Conservation (phyloP, 2,329 filamentous ascomycete species). For the Pyricularia sp. region DNA sequence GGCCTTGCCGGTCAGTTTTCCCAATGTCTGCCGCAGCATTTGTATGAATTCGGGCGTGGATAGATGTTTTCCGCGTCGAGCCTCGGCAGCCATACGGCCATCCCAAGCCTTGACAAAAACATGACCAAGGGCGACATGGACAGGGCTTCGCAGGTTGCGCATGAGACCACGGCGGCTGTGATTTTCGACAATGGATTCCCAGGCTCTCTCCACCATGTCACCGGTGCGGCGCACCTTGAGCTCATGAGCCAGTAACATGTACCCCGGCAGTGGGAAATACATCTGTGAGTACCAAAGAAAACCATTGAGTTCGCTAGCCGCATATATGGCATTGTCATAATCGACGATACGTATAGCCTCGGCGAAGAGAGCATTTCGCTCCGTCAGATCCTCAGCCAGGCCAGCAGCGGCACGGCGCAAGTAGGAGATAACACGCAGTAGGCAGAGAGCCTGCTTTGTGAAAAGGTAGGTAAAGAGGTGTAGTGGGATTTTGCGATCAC, state of each 20-base stretch:
- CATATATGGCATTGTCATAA: conserved; percentile 47
- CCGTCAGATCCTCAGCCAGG: conserved; percentile 23
- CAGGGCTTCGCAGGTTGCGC: conserved; percentile 40
- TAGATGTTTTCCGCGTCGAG: conserved; percentile 31
- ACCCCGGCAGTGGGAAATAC: conserved; percentile 51
- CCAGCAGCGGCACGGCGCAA: conserved; percentile 29
- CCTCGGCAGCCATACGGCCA: conserved; percentile 39
- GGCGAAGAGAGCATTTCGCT: conserved; percentile 43
- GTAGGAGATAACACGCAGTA: conserved; percentile 45
- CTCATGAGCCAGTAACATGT: conserved; percentile 50
- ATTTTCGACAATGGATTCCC: conserved; percentile 46
- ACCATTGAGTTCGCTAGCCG: conserved; percentile 36
- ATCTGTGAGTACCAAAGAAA: conserved; percentile 52
- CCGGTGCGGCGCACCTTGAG: conserved; percentile 41
- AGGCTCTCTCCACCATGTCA: conserved; percentile 48
- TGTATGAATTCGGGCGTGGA: conserved; percentile 36
- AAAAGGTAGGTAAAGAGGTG: conserved; percentile 51
- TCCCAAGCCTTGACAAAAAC: conserved; percentile 56
- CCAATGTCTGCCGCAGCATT: conserved; percentile 32
- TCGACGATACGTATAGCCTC: conserved; percentile 50
- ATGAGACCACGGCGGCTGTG: conserved; percentile 41
- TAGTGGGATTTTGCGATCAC: conserved; percentile 48
- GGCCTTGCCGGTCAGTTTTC: conserved; percentile 12
- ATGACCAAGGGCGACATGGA: conserved; percentile 47
- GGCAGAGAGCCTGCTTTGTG: conserved; percentile 45